Evolutionary conservation across 805 yeast species (phyloP).

Genomic region (Yamadazyma kitorensis): DNA sequence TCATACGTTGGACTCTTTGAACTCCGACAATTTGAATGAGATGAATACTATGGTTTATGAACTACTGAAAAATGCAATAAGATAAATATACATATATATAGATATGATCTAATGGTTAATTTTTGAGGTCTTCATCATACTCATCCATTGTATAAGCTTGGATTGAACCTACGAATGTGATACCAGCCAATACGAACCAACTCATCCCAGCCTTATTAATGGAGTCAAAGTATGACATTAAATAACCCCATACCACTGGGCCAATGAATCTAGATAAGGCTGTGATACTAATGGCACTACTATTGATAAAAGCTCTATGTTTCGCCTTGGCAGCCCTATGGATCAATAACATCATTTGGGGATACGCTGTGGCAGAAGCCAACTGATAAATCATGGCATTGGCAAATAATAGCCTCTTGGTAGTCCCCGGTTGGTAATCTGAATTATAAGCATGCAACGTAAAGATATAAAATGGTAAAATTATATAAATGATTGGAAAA

Average conservation of each 20-base stretch:
- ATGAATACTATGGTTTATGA: too few relatives aligned
- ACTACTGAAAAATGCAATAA: too few relatives aligned
- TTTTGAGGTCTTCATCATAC: conserved; percentile 15
- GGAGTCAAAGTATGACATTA: conserved; percentile 29
- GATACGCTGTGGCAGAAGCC: conserved; percentile 47
- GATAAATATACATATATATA: too few relatives aligned
- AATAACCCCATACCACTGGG: conserved; percentile 54
- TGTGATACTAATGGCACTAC: conserved; percentile 50
- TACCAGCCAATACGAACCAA: conserved; percentile 29
- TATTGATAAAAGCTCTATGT: conserved; percentile 59
- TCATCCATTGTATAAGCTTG: conserved; percentile 25
- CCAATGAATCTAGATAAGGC: conserved; percentile 57
- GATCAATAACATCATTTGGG: conserved; percentile 51
- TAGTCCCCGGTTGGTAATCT: conserved; percentile 19
- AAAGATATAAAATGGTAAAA: conserved; percentile 48
- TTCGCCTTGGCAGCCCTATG: conserved; percentile 53
- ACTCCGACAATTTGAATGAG: too few relatives aligned
- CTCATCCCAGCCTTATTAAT: conserved; percentile 24
- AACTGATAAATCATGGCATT: conserved; percentile 27
- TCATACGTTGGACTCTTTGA: too few relatives aligned
- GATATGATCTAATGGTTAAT: background rate
- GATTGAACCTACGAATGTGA: conserved; percentile 18
- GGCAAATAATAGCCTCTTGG: conserved; percentile 24
- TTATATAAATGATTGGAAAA: conserved; percentile 45
- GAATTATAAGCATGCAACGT: conserved; percentile 34